Conservation (phyloP, 1,284 basidiomycete species). For the Apiotrichum gracile region DNA sequence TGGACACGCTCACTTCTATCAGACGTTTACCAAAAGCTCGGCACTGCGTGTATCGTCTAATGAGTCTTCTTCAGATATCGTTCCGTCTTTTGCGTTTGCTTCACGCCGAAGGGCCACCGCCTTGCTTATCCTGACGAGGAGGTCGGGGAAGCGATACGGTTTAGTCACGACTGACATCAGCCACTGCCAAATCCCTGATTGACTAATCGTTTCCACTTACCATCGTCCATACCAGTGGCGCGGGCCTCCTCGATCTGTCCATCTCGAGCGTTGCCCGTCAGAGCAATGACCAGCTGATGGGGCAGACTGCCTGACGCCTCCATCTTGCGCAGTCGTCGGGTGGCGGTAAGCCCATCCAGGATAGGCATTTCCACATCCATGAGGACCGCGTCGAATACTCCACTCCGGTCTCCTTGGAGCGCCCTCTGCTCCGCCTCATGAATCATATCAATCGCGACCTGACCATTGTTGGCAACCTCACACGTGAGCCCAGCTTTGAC, state of each 20-base stretch:
- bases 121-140: slow-evolving; percentile 29
- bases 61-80: too few species aligned
- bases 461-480: slow-evolving; percentile 40
- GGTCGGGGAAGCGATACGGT: slow-evolving; percentile 31
- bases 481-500: slow-evolving; percentile 37
- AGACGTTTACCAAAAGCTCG: too few species aligned
- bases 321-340: not conserved
- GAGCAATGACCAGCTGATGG: not conserved
- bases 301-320: not conserved
- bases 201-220: not conserved
- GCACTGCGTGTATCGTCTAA: too few species aligned
- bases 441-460: slow-evolving; percentile 37
- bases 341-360: slow-evolving; percentile 9
- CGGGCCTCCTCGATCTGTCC: slow-evolving; percentile 5
- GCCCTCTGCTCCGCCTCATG: slow-evolving; percentile 19
- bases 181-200: not conserved
- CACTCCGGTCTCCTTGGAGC: slow-evolving; percentile 11
- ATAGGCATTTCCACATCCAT: slow-evolving; percentile 45
- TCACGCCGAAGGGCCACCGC: not conserved
- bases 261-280: slow-evolving; percentile 12
- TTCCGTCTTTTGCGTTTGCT: too few species aligned
- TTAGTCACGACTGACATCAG: slow-evolving; percentile 31
- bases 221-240: too few species aligned
- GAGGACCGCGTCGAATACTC: slow-evolving; percentile 36
- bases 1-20: too few species aligned